Evolutionary conservation across 257 asterid species (phyloP).

Genomic region (Scutellaria galericulata): DNA sequence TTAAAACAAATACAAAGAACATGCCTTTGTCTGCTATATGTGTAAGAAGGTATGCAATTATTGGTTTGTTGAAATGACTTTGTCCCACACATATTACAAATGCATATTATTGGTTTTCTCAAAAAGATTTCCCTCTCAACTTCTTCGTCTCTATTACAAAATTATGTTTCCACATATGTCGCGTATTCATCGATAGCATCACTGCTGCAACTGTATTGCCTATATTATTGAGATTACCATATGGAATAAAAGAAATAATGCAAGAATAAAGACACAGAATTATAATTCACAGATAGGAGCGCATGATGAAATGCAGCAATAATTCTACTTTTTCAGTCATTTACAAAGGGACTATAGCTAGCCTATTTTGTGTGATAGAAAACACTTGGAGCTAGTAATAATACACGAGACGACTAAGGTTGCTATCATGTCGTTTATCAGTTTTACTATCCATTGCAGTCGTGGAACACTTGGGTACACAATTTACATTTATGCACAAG

Average conservation of each 20-base stretch:
- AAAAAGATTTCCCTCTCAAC: not conserved
- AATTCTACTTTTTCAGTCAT: conserved; percentile 2
- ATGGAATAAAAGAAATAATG: not conserved
- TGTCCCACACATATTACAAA: conserved; percentile 11
- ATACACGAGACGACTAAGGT: not conserved
- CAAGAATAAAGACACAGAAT: not conserved
- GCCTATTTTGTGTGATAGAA: not conserved
- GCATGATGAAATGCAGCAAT: not conserved
- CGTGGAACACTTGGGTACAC: not conserved
- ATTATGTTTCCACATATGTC: not conserved
- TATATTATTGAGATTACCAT: not conserved
- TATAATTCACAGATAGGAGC: not conserved
- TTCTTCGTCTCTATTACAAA: no score
- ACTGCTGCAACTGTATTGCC: not conserved
- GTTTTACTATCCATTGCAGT: conserved; percentile 3
- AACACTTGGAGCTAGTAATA: not conserved
- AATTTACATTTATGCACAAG: not conserved
- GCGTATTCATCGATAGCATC: not conserved
- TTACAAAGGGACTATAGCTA: not conserved
- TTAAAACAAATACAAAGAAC: conserved; percentile 12
- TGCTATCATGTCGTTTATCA: conserved; percentile 1
- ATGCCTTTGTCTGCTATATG: conserved; percentile 14
- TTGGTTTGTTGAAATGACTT: not conserved
- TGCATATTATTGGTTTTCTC: not conserved
- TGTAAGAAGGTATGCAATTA: not conserved